These are phyloP conservation scores for Fusarium armeniacum DNA, from an alignment of 2,329 filamentous ascomycete genomes.

Conservation along the genomic window DNA sequence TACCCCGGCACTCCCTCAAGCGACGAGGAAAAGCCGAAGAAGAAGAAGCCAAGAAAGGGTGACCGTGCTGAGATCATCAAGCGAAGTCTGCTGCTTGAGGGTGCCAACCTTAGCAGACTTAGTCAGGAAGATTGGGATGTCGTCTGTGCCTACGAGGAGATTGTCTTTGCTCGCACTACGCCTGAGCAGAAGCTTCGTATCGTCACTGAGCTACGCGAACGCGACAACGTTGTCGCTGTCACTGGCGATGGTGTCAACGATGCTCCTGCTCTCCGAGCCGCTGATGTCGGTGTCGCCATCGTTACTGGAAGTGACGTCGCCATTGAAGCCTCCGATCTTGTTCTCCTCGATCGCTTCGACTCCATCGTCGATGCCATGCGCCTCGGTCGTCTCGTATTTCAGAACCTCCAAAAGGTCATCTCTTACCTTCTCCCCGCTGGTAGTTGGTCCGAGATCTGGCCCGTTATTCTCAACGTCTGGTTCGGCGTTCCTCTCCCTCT, in stretches of 20 bases:
- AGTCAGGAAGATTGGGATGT: slow-evolving; percentile 62
- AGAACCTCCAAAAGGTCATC: slow-evolving; percentile 60
- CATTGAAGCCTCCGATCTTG: slow-evolving; percentile 74
- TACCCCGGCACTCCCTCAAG: slow-evolving; percentile 10
- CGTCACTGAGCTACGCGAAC: slow-evolving; percentile 74
- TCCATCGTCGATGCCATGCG: slow-evolving; percentile 76
- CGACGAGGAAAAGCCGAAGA: slow-evolving; percentile 26
- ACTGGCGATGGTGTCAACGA: slow-evolving; percentile 82
- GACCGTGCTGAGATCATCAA: slow-evolving; percentile 21
- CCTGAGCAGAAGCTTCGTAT: slow-evolving; percentile 80
- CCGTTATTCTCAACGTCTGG: slow-evolving; percentile 68
- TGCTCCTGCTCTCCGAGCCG: slow-evolving; percentile 74
- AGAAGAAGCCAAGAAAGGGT: slow-evolving; percentile 27
- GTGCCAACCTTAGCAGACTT: slow-evolving; percentile 70
- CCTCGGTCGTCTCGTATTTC: slow-evolving; percentile 58
- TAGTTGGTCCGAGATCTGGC: slow-evolving; percentile 70
- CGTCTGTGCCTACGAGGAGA: slow-evolving; percentile 66
- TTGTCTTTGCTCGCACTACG: slow-evolving; percentile 77
- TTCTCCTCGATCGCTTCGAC: slow-evolving; percentile 78
- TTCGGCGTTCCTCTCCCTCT: slow-evolving; percentile 67
- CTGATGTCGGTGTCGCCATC: slow-evolving; percentile 78
- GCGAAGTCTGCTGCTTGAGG: slow-evolving; percentile 60
- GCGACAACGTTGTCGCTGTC: slow-evolving; percentile 74
- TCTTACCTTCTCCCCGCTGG: slow-evolving; percentile 65
- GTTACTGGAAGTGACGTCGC: slow-evolving; percentile 75